phyloP scores from a whole-genome alignment of 495 filamentous ascomycete genomes.

The Halenospora varia region DNA sequence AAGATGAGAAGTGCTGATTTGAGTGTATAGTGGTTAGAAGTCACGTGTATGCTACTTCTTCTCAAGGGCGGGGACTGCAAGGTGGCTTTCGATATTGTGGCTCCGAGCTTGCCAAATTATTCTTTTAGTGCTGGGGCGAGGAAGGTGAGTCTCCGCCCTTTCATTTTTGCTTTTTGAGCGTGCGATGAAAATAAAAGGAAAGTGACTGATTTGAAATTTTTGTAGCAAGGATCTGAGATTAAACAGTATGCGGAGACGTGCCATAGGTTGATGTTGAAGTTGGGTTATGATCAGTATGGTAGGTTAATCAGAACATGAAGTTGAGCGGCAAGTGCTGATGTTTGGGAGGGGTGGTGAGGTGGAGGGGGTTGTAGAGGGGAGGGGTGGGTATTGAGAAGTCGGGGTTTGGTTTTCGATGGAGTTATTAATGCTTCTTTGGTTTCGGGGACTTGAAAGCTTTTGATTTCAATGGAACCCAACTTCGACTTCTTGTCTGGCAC shows the following conservation, averaged over 20 bases:
- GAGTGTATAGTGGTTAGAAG: slow-evolving; percentile 66
- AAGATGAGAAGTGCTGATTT: no score
- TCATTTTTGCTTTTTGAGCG: background rate
- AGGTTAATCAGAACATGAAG: no score
- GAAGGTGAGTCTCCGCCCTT: slow-evolving; percentile 26
- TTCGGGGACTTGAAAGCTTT: no score
- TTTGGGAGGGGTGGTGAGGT: no score
- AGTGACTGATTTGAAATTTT: no score
- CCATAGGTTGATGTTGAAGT: slow-evolving; percentile 59
- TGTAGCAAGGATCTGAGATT: slow-evolving; percentile 50
- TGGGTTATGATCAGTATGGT: slow-evolving; percentile 62
- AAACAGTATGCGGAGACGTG: slow-evolving; percentile 55
- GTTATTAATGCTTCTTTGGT: no score
- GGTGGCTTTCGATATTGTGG: slow-evolving; percentile 60
- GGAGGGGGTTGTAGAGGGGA: no score
- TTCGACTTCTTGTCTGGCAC: no score
- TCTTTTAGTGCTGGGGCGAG: slow-evolving; percentile 55
- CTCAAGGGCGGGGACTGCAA: slow-evolving; percentile 34
- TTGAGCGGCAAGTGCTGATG: no score
- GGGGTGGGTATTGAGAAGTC: no score
- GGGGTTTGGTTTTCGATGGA: no score
- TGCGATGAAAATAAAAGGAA: background rate
- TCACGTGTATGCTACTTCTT: slow-evolving; percentile 54
- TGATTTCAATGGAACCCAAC: no score
- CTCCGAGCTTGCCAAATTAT: slow-evolving; percentile 63